Percentiles rank a stretch among this genome's conserved stretches.
These are phyloP conservation scores for Diaporthe sp. DNA, from an alignment of 2,329 filamentous ascomycete species.

Conservation along the genomic window DNA sequence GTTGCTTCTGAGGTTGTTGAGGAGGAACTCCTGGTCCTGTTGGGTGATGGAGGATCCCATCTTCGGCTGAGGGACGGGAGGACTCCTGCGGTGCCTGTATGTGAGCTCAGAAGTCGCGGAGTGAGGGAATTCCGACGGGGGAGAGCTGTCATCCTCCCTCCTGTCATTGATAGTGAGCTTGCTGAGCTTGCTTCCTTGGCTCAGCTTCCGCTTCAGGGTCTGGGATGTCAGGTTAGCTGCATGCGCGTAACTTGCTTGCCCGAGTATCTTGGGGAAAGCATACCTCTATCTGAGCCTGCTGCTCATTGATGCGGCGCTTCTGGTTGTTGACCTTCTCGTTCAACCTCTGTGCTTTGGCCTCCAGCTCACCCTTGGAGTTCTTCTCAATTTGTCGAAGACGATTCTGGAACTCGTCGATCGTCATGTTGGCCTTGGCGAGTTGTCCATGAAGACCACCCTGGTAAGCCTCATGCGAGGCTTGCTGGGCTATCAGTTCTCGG, in stretches of 20 bases:
- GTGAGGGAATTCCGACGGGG: conserved; percentile 22
- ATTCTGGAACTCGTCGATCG: conserved; percentile 5
- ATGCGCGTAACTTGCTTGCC: no score
- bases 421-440: conserved; percentile 26
- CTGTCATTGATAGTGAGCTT: conserved; percentile 7
- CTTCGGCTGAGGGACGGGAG: conserved; percentile 15
- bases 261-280: background rate
- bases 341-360: conserved; percentile 31
- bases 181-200: conserved; percentile 26
- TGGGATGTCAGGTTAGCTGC: conserved; percentile 6
- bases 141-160: conserved; percentile 13
- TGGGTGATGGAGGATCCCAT: conserved; percentile 23
- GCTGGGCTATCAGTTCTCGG: background rate
- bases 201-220: conserved; percentile 38
- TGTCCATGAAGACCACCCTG: conserved; percentile 31
- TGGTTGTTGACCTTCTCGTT: conserved; percentile 41
- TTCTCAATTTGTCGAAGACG: conserved; percentile 22
- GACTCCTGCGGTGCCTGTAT: background rate
- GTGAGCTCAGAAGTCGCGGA: conserved; percentile 36
- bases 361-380: conserved; percentile 34
- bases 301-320: conserved; percentile 42
- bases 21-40: conserved; percentile 39
- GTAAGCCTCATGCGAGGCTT: conserved; percentile 33
- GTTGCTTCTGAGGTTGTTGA: conserved; percentile 39
- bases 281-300: conserved; percentile 41